These are phyloP conservation scores for Neltuma alba DNA, from an alignment of 306 rosid species.

Conservation along the genomic window DNA sequence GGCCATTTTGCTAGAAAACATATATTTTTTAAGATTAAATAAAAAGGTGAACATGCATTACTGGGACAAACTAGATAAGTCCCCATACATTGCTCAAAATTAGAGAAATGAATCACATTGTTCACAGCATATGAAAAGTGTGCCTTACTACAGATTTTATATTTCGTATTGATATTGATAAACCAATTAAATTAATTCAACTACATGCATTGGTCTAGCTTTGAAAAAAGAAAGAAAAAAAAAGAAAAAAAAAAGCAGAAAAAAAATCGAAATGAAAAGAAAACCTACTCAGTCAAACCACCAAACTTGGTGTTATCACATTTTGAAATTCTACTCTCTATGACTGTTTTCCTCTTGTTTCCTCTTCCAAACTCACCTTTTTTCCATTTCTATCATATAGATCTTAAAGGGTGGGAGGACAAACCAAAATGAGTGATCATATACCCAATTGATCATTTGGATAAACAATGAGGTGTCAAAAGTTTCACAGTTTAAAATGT, in stretches of 20 bases:
- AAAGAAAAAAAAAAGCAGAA: no score
- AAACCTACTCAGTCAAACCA: background rate
- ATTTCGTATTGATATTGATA: background rate
- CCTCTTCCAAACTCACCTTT: background rate
- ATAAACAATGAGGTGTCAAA: no score
- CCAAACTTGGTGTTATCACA: background rate
- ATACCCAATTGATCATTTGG: background rate
- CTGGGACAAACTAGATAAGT: background rate
- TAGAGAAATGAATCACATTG: background rate
- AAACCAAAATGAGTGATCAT: background rate
- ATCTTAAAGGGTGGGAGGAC: background rate
- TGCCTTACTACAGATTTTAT: background rate
- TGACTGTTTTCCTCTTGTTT: background rate
- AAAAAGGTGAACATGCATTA: background rate
- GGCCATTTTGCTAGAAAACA: background rate
- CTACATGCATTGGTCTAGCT: background rate
- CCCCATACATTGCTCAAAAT: background rate
- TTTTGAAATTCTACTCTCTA: background rate
- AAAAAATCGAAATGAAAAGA: background rate
- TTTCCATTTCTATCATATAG: background rate
- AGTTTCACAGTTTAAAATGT: background rate
- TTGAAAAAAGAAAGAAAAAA: no score
- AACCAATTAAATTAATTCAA: background rate
- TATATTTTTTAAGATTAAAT: background rate
- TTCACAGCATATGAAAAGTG: background rate